Base-by-base conservation (phyloP, 371 early-diverging fungal genomes). In the Mucor velutinosus region DNA sequence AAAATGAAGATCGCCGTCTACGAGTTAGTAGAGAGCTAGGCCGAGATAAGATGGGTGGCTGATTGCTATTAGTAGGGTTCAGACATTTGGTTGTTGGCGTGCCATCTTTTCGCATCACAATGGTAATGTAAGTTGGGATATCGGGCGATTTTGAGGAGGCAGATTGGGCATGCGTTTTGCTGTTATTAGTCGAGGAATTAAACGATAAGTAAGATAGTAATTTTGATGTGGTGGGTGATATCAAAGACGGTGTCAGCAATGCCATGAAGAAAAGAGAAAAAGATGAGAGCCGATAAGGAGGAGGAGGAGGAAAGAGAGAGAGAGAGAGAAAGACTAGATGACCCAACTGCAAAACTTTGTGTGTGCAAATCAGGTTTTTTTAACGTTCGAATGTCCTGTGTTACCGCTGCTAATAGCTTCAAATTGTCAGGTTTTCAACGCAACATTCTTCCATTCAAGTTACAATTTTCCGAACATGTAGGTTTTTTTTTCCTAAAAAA, bases 51-150 rank as follows among this genome's bases (percentile, higher is more conserved):
- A 14, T 21, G 15, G 30, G 21, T 41, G 25, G 23, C 6, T 39
- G 49, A 23, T 35, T 33, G 30, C 37, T 47, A 23, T 35, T 45
- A 39, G 37, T 37, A 3, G 68, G 53, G 58, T 63, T 72, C 12
- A 58, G 19, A 27, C 53, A 68, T 62, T 68, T 67, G n/a, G 67
- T 68, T 12, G 72, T 72, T 8, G 69, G 68, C 23, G 72, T 72
- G 12, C 72, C 72, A 47, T 72, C 72, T 60, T 72, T 72, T 19
- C 62, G 64, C 69, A 72, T 72, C 6, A 72, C 53, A 23, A 72
- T 72, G 4, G 68, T 65, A 7, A 72, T 66, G 41, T 58, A 68
- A 10, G 68, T 72, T 25, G 72, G 68, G 21, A 56, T 25, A 21
- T 67, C 68, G 21, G 59, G 32, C 35, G 47, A 47, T 43, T 64